A percentile compares a stretch with the other conserved stretches of the same genome.
Evolutionary conservation across 352 stramenopile genomes (phyloP).

Genomic region (Phytophthora pisi): DNA sequence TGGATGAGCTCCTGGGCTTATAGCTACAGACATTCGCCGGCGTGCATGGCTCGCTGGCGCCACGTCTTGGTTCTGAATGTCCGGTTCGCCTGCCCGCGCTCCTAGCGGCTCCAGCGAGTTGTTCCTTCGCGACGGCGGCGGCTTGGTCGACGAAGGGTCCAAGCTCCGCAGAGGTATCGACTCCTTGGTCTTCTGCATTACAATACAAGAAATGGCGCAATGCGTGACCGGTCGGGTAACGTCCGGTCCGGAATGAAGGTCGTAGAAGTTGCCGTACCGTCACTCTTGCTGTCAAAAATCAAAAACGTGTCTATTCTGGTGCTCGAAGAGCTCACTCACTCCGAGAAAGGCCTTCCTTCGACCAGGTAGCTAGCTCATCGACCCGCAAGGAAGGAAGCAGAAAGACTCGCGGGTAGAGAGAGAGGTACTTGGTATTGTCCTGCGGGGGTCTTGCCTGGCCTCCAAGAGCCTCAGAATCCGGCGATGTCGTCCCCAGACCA

Average conservation of each 20-base stretch:
- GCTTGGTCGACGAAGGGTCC: slow-evolving; percentile 11
- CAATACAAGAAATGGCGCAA: slow-evolving; percentile 1
- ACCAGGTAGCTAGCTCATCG: not conserved
- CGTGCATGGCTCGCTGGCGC: slow-evolving; percentile 1
- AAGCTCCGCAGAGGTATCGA: slow-evolving; percentile 3
- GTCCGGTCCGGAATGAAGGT: slow-evolving; percentile 24
- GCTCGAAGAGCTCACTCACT: slow-evolving; percentile 15
- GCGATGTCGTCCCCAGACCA: not conserved
- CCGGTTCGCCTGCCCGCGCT: slow-evolving; percentile 5
- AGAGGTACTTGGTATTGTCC: not conserved
- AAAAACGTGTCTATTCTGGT: slow-evolving; percentile 12
- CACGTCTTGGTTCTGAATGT: slow-evolving; percentile 13
- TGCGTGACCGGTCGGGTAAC: slow-evolving; percentile 19
- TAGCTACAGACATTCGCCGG: slow-evolving; percentile 6
- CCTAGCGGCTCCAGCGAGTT: slow-evolving; percentile 29
- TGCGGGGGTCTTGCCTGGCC: not conserved
- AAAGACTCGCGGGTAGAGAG: not conserved
- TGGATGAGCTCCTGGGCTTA: not conserved
- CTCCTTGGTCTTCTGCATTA: slow-evolving; percentile 23
- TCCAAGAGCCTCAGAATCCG: not conserved
- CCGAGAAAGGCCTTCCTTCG: slow-evolving; percentile 13
- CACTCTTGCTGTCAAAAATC: slow-evolving; percentile 13
- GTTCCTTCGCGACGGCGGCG: slow-evolving; percentile 17
- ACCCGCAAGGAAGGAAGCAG: not conserved
- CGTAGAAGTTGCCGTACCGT: slow-evolving; percentile 24